Evolutionary conservation across 768 basidiomycete species (phyloP).

Genomic region (Agrocybe pediades): DNA sequence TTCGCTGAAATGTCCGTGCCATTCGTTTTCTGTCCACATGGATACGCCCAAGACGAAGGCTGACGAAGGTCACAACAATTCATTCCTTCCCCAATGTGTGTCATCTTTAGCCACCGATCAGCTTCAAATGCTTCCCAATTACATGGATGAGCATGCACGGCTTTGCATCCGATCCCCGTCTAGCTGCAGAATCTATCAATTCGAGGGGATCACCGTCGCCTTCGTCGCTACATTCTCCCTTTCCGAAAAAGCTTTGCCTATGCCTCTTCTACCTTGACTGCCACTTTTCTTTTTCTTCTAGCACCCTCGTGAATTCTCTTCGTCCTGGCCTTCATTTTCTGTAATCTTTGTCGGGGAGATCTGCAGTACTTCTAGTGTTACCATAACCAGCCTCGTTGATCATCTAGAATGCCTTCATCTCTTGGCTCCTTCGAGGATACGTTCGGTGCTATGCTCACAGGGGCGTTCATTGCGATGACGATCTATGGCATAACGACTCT

Average conservation of each 20-base stretch:
- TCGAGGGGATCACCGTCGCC: neutral
- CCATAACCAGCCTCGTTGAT: too few relatives aligned
- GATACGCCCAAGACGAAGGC: neutral
- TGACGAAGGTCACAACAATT: neutral
- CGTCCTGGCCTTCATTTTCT: neutral
- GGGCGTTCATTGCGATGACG: constrained; percentile 35
- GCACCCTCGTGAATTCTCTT: neutral
- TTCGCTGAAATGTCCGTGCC: neutral
- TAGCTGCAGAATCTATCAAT: too few relatives aligned
- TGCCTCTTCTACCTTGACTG: neutral
- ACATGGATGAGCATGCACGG: too few relatives aligned
- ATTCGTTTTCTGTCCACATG: neutral
- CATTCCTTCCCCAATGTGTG: neutral
- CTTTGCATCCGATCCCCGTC: neutral
- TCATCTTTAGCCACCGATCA: neutral
- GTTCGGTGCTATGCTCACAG: constrained; percentile 39
- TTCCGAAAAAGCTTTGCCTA: neutral
- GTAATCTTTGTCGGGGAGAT: neutral
- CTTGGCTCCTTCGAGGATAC: neutral
- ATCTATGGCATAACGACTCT: constrained; percentile 47
- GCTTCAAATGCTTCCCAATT: neutral
- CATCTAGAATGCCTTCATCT: neutral
- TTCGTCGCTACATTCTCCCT: neutral
- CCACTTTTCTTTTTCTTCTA: neutral
- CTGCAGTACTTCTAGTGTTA: too few relatives aligned